These are phyloP conservation scores for Helicocarpus griseus DNA, from an alignment of 2,329 filamentous ascomycete species.

Conservation along the genomic window DNA sequence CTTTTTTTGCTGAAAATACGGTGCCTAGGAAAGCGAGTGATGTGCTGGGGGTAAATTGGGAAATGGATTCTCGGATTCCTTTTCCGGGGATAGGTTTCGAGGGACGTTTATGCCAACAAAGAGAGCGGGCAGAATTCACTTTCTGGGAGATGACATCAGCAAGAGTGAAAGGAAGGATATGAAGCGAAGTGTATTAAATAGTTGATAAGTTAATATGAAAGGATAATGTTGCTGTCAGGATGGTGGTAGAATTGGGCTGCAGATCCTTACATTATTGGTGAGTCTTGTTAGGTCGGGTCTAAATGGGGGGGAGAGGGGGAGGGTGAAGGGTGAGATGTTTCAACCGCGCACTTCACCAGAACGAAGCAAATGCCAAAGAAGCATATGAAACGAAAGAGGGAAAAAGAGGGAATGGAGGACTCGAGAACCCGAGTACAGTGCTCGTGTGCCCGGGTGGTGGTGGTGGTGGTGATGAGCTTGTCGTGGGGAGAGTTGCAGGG, in stretches of 20 bases:
- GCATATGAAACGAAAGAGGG: neutral
- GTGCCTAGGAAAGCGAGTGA: neutral
- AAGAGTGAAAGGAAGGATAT: neutral
- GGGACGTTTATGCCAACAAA: neutral
- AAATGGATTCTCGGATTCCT: neutral
- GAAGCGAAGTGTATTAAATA: neutral
- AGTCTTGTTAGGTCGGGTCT: neutral
- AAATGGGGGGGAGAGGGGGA: too few relatives aligned
- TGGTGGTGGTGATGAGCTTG: neutral
- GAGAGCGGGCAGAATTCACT: neutral
- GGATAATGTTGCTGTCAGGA: too few relatives aligned
- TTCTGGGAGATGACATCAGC: neutral
- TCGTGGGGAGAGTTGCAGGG: neutral
- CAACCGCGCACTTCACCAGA: neutral
- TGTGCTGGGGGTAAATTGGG: neutral
- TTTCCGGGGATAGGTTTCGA: neutral
- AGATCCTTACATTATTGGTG: slow-evolving; percentile 1
- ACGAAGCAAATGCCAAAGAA: neutral
- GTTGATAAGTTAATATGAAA: neutral
- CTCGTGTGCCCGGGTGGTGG: neutral
- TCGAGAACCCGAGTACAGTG: neutral
- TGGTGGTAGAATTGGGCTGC: neutral
- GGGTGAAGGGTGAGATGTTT: neutral
- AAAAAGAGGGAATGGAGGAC: neutral
- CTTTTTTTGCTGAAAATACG: neutral